Evolutionary conservation across 257 asterid species (phyloP).

Genomic region (Mitragyna speciosa): DNA sequence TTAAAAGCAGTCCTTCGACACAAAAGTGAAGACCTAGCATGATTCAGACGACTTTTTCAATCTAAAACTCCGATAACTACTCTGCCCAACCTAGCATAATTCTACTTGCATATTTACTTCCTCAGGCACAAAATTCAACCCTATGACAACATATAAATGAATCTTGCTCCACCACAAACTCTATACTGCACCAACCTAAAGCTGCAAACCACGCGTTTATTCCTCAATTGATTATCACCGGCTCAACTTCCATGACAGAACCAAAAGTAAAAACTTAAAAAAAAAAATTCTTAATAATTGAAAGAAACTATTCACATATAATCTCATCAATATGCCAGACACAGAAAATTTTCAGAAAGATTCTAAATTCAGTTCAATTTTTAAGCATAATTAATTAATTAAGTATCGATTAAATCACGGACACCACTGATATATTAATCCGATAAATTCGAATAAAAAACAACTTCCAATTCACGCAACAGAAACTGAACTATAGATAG

Average conservation of each 20-base stretch:
- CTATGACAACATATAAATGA: not conserved
- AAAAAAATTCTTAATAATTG: not conserved
- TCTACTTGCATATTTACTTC: not conserved
- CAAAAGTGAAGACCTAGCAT: not conserved
- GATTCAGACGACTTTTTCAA: not conserved
- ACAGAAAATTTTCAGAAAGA: not conserved
- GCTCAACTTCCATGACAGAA: not conserved
- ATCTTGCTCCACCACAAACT: not conserved
- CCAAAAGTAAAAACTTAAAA: not conserved
- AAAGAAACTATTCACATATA: not conserved
- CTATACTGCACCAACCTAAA: not conserved
- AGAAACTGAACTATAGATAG: not conserved
- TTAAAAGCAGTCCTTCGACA: not conserved
- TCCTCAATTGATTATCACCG: not conserved
- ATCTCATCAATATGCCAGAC: not conserved
- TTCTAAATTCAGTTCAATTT: not conserved
- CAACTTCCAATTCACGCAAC: not conserved
- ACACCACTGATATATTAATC: not conserved
- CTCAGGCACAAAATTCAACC: not conserved
- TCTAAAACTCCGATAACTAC: not conserved
- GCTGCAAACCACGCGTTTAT: not conserved
- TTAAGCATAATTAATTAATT: conserved; percentile 1
- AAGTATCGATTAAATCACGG: not conserved
- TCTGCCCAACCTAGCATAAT: not conserved
- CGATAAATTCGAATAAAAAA: not conserved